Evolutionary conservation across 2,329 filamentous ascomycete species (phyloP), one percentile per base, ranked within the genome.

Genomic region (Pseudofabraea citricarpa): DNA sequence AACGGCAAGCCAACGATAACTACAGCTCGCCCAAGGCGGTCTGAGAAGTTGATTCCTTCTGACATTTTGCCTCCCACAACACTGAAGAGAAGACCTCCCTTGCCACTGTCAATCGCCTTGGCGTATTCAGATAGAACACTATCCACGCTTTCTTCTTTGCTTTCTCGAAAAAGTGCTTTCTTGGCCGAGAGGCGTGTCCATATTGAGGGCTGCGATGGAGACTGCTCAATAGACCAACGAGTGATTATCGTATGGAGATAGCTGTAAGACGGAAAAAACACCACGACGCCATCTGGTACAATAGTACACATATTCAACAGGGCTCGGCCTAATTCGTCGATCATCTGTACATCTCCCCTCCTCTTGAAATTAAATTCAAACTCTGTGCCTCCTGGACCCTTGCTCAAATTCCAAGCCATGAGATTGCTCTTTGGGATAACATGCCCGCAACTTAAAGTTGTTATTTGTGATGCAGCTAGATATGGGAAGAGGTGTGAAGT

Each of bases 11-110:
- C 93, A 12, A 97, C 79, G n/a, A 97, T 85, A 12, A 95, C 71
- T 7, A 98, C 90, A 42, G 87, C 91, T 20, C 93, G 83, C 1
- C 93, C 93, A 0, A 98, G 79, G 3, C 77, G 74, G 66, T 98
- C 90, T 1, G 88, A 91, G 68, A 98, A 98, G 66, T 98, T 98
- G 69, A 98, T 98, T 52, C 93, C 93, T 66, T 98, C 93, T 45
- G 88, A 95, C 68, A 98, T 84, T 54, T 91, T 95, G 12, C 93
- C 93, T 43, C 91, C 91, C 3, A 98, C 85, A 3, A 98, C 90
- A 42, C 89, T 90, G 20, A 98, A 77, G 0, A 98, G 75, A 0
- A 97, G 68, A 0, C 87, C 91, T 0, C 90, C 90, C 37, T 75
- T 72, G 2, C 64, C 73, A 31, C 60, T 66, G 54, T 62, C 72